A percentile compares a stretch with the other conserved stretches of the same genome.
Evolutionary conservation across 441 rosid species (phyloP).

Genomic region (Eruca vesicaria): DNA sequence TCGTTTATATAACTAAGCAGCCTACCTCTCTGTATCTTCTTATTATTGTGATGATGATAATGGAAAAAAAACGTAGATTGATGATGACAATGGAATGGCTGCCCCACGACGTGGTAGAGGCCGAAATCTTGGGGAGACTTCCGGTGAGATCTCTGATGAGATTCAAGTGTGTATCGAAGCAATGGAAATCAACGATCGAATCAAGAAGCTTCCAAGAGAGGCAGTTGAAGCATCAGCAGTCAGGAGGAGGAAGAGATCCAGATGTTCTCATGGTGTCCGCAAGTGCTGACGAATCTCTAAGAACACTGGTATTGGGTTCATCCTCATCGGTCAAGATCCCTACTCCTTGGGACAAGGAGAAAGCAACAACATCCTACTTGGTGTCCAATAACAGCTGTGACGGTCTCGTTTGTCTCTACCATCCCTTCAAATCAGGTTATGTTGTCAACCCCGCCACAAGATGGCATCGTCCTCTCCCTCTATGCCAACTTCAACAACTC

Average conservation of each 20-base stretch:
- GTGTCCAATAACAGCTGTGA: neutral
- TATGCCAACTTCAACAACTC: neutral
- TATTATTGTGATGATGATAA: too few relatives aligned
- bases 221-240: neutral
- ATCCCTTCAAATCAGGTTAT: neutral
- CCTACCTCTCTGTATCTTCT: too few relatives aligned
- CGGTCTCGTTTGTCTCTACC: slow-evolving; percentile 12
- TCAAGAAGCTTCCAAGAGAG: neutral
- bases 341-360: neutral
- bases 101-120: neutral
- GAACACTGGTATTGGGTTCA: slow-evolving; percentile 1
- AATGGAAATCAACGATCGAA: neutral
- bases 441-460: neutral
- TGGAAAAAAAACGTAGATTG: too few relatives aligned
- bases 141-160: neutral
- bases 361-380: neutral
- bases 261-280: neutral
- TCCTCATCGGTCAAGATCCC: neutral
- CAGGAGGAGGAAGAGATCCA: neutral
- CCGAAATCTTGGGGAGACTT: neutral
- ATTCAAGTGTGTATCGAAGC: neutral
- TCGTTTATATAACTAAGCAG: too few relatives aligned
- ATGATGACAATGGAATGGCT: neutral
- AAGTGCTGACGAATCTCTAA: neutral
- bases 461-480: neutral